Evolutionary conservation across 345 rosid genomes (phyloP).

Genomic region (Orychophragmus violaceus): DNA sequence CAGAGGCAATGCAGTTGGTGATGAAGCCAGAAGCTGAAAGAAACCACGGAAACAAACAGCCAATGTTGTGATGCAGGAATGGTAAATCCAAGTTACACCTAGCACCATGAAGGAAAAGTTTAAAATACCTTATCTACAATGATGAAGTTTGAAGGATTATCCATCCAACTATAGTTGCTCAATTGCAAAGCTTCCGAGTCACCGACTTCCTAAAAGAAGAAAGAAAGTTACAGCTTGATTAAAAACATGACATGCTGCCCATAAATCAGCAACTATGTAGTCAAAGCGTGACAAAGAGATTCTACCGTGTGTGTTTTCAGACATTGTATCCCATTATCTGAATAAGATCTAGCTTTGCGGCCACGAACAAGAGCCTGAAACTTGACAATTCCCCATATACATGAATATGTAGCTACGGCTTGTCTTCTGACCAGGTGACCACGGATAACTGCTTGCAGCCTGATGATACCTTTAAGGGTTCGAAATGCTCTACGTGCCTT

Average conservation of each 20-base stretch:
- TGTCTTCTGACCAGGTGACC: slow-evolving; percentile 87
- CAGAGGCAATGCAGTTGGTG: slow-evolving; percentile 40
- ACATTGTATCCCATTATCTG: slow-evolving; percentile 32
- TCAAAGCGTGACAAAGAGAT: neutral
- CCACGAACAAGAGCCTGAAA: slow-evolving; percentile 66
- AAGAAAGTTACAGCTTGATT: slow-evolving; percentile 1
- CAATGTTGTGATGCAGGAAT: neutral
- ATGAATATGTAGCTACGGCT: slow-evolving; percentile 65
- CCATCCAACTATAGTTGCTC: slow-evolving; percentile 19
- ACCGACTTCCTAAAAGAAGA: slow-evolving; percentile 35
- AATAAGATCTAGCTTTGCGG: slow-evolving; percentile 43
- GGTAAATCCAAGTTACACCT: slow-evolving; percentile 1
- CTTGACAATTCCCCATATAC: slow-evolving; percentile 57
- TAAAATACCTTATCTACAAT: slow-evolving; percentile 48
- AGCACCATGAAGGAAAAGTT: neutral
- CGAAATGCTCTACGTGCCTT: slow-evolving; percentile 68
- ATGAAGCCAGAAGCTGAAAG: slow-evolving; percentile 58
- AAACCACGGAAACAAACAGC: slow-evolving; percentile 14
- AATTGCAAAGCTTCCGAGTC: slow-evolving; percentile 26
- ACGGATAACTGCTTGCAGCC: slow-evolving; percentile 72
- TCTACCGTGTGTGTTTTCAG: slow-evolving; percentile 27
- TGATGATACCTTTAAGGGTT: slow-evolving; percentile 61
- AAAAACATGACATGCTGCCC: neutral
- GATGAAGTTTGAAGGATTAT: slow-evolving; percentile 35
- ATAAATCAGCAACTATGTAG: neutral